Evolutionary conservation across 2,329 filamentous ascomycete species (phyloP), one percentile per base, ranked within the genome.

Genomic region (Colletotrichum sp.): DNA sequence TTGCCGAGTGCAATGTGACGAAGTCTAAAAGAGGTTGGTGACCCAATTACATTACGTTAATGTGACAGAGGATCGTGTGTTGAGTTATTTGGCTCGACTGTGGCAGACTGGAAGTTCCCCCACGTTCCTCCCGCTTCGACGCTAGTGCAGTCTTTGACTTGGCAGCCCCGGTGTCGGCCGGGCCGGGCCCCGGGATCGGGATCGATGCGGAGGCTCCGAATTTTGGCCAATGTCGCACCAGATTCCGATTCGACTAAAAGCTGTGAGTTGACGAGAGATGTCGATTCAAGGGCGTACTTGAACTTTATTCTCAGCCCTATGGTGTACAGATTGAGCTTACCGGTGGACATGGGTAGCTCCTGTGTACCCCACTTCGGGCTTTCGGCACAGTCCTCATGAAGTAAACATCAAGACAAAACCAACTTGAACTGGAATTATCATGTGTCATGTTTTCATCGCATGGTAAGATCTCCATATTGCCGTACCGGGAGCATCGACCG

Each of bases 81-180:
- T 59, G 48, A 63, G 57, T 61, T 34, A 48, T 15, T 18, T 36
- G 16, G 34, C 34, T 30, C 5, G 12, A 18, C 7, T 60, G 24
- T 26, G 9, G 28, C n/a, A 12, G 39, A 59, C 28, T 36, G 39
- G 28, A 8, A n/a, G 12, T 73, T 75, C 64, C 70, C 70, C 70
- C 70, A 26, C 52, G 52, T 69, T 39, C 73, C 39, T 43, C 43
- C 43, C 73, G 64, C 64, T 73, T 75, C 64, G 73, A 65, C 28
- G 28, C 57, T 69, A 65, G 70, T 75, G 73, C 63, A 65, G 43
- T 12, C 5, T 24, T 64, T 18, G n/a, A 28, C 64, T 73, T 73
- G 70, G 64, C 73, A 39, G 34, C 32, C 63, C 73, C 63, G 57
- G 57, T 34, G 66, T 70, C 57, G 72, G 72, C 30, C 57, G 71